Evolutionary conservation across 1,284 basidiomycete genomes (phyloP), one percentile per base, ranked within the genome.

Genomic region (Microbotryum saponariae): DNA sequence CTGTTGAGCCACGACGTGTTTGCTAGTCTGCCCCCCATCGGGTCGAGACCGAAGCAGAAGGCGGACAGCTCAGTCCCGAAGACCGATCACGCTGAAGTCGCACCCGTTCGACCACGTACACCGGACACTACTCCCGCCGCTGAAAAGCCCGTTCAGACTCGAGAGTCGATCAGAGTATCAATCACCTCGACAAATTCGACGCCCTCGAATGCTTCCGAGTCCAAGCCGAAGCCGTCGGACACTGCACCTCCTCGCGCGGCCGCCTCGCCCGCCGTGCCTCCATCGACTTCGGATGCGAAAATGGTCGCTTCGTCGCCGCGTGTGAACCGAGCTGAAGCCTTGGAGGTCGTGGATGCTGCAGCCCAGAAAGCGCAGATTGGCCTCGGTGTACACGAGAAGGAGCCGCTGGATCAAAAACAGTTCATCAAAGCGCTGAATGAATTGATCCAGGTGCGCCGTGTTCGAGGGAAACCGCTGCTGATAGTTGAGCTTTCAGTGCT

Each of bases 401-500:
- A 70, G 65, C 74, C 71, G 70, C 75, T 76, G 71, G 78, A 72
- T 54, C 79, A 79, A 71, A 84, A 82, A 56, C 82, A 83, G 51
- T 89, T 89, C 73, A 79, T 87, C 42, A 77, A 78, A 58, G 83
- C 87, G 72, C 76, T 89, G 58, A 74, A 87, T 70, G 82, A 80
- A 29, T 77, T 88, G 69, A 81, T 88, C 60, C 83, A 87, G 73
- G 86, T 88, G 60, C 72, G 84, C 45, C 20, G 57, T 50, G 4
- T 27, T 53, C 18, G 20, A 53, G 12, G 46, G 23, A 20, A 14
- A 50, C 7, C 18, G 16, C 20, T 46, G 20, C 25, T 33, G 2
- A 18, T 25, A 33, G 56, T 46, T 14, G 23, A 23, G 45, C 27
- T 16, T 23, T 16, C 37, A 42, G 12, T 42, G 18, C 37, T 42